Percentiles rank a stretch among this genome's conserved stretches.
These are phyloP conservation scores for Neopestalotiopsis sp. DNA, from an alignment of 2,329 filamentous ascomycete species.

Conservation along the genomic window DNA sequence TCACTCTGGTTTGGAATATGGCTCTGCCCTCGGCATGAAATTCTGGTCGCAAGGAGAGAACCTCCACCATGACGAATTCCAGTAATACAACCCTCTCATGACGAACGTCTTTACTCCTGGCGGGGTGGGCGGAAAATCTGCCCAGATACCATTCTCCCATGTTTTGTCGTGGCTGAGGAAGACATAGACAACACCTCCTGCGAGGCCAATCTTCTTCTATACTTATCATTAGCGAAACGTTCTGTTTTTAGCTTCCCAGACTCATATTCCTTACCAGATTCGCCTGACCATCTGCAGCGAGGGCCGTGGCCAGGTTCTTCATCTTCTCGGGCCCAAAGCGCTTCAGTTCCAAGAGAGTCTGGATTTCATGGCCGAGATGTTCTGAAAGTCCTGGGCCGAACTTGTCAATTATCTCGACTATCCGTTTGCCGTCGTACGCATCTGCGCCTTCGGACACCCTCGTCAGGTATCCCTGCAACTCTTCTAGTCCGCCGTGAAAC, in stretches of 20 bases:
- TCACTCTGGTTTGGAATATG: constrained; percentile 6
- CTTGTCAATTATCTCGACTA: constrained; percentile 39
- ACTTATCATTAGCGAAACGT: neutral
- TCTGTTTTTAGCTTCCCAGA: neutral
- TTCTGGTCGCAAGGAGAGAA: constrained; percentile 19
- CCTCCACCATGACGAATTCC: constrained; percentile 9
- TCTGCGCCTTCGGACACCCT: constrained; percentile 34
- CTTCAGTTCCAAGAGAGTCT: constrained; percentile 39
- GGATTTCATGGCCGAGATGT: constrained; percentile 47
- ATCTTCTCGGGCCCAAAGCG: constrained; percentile 26
- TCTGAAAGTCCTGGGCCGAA: constrained; percentile 41
- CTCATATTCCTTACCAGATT: constrained; percentile 3
- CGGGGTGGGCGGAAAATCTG: constrained; percentile 14
- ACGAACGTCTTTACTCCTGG: neutral
- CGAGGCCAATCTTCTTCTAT: constrained; percentile 12
- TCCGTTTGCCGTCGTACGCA: constrained; percentile 37
- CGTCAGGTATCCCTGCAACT: constrained; percentile 38
- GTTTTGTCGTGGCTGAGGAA: constrained; percentile 11
- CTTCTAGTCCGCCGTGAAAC: constrained; percentile 43
- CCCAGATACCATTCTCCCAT: constrained; percentile 13
- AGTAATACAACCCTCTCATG: constrained; percentile 9
- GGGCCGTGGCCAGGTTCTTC: neutral
- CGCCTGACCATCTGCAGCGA: constrained; percentile 4
- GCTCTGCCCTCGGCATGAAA: constrained; percentile 13
- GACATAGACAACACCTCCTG: constrained; percentile 2